These are phyloP conservation scores for Cornus controversa DNA, from an alignment of 148 eudicot genomes.

Conservation along the genomic window DNA sequence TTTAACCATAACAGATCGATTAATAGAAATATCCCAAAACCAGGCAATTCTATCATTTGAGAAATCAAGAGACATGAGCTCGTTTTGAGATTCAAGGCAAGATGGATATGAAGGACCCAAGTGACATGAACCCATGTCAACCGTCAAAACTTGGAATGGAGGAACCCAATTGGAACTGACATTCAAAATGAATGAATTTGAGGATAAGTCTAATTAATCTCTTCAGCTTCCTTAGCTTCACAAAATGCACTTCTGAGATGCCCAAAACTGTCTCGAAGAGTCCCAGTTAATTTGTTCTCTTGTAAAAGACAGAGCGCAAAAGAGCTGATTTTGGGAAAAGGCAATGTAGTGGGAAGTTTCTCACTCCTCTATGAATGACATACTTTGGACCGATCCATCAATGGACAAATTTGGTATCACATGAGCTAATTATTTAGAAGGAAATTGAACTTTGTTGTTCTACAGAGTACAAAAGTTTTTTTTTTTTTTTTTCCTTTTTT, in stretches of 20 bases:
- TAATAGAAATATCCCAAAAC: conserved; percentile 32
- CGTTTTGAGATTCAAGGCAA: conserved; percentile 30
- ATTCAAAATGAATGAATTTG: conserved; percentile 24
- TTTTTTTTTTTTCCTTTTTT: too few species aligned
- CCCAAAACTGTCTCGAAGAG: too few species aligned
- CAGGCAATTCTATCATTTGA: conserved; percentile 29
- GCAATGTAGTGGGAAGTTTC: too few species aligned
- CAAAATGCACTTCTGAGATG: conserved; percentile 20
- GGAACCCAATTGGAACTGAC: conserved; percentile 34
- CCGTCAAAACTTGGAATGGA: conserved; percentile 30
- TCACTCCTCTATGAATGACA: too few species aligned
- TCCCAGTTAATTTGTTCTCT: too few species aligned
- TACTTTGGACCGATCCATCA: too few species aligned
- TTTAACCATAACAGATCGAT: conserved; percentile 27
- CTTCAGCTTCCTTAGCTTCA: conserved; percentile 20
- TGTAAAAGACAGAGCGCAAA: too few species aligned
- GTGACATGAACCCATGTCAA: conserved; percentile 29
- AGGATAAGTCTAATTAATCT: conserved; percentile 5
- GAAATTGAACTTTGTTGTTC: too few species aligned
- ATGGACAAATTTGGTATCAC: too few species aligned
- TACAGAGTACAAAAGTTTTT: too few species aligned
- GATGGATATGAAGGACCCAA: conserved; percentile 37
- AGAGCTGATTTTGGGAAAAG: too few species aligned
- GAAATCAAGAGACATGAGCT: conserved; percentile 17
- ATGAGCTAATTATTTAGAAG: too few species aligned